Evolutionary conservation across 345 rosid species (phyloP).

Genomic region (Eucalyptus grandis): DNA sequence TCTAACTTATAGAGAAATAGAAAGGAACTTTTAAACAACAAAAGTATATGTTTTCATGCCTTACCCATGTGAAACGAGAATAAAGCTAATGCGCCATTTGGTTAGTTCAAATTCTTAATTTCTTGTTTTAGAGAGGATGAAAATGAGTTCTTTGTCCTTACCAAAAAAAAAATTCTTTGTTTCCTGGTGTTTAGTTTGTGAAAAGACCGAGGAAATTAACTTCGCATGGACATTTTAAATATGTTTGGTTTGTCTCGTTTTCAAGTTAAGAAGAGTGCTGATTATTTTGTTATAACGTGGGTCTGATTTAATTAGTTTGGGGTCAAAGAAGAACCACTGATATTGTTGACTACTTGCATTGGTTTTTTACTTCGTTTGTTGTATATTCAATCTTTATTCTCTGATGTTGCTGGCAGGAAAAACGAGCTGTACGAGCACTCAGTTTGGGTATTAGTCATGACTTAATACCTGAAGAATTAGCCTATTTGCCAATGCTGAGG

Average conservation of each 20-base stretch:
- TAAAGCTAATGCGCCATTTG: background rate
- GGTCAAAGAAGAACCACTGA: background rate
- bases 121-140: background rate
- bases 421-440: background rate
- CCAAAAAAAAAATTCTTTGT: background rate
- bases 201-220: background rate
- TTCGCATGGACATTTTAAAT: background rate
- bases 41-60: background rate
- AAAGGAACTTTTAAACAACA: background rate
- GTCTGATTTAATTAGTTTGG: background rate
- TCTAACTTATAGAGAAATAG: background rate
- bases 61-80: background rate
- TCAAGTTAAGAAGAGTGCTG: background rate
- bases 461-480: background rate
- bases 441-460: background rate
- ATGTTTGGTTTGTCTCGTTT: background rate
- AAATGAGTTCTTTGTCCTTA: background rate
- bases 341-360: background rate
- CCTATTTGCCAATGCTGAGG: background rate
- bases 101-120: background rate
- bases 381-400: background rate
- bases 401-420: background rate
- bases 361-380: background rate
- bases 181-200: background rate
- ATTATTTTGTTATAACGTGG: background rate